phyloP scores from a whole-genome alignment of 2,329 filamentous ascomycete species.

The Cryphonectria radicalis region DNA sequence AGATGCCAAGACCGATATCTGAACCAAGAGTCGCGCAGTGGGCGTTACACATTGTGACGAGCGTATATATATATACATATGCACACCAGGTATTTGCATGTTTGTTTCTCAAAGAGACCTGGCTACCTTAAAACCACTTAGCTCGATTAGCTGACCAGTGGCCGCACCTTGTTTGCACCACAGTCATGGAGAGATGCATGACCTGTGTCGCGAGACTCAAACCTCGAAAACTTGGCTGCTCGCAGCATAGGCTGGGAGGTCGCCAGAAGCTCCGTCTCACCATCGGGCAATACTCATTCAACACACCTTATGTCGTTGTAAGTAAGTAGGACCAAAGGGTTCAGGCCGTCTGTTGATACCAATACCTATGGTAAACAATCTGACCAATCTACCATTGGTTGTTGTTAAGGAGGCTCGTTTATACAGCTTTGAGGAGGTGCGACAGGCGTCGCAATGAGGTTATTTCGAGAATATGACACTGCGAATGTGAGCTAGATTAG shows the following conservation, averaged over 20 bases:
- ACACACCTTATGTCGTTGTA: background rate
- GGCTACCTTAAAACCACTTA: background rate
- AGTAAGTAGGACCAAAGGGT: background rate
- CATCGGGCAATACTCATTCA: background rate
- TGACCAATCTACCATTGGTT: background rate
- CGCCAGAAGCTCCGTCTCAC: background rate
- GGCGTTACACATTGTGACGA: background rate
- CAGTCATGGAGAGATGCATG: background rate
- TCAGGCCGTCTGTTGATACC: no score
- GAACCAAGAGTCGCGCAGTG: background rate
- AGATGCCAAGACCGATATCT: background rate
- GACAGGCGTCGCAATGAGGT: background rate
- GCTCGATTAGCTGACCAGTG: background rate
- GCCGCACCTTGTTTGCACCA: background rate
- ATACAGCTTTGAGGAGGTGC: background rate
- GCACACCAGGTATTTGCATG: background rate
- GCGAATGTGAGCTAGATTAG: background rate
- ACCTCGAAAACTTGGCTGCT: background rate
- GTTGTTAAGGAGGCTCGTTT: background rate
- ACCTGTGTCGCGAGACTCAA: background rate
- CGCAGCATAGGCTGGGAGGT: background rate
- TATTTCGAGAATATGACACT: background rate
- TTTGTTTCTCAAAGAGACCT: background rate
- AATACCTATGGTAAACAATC: background rate
- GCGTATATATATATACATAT: background rate